Evolutionary conservation across 2,329 filamentous ascomycete genomes (phyloP).

Genomic region (Neofusicoccum laricinum): DNA sequence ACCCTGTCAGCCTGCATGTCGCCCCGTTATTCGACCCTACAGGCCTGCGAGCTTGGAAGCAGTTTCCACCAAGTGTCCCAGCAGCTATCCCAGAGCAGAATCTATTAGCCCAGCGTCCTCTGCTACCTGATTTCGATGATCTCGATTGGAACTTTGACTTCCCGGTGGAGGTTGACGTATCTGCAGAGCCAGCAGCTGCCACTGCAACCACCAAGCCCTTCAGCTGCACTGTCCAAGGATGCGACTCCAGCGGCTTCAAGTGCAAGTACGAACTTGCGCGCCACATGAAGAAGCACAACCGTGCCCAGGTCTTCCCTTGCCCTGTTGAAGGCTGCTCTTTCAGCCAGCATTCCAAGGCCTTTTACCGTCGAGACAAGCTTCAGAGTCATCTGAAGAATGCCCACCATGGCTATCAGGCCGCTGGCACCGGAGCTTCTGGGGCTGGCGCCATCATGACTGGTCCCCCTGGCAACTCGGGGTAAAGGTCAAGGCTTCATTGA

Average conservation of each 20-base stretch:
- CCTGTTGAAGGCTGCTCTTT: conserved; percentile 16
- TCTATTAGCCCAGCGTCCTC: too few relatives aligned
- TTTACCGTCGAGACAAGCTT: background rate
- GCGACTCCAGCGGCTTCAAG: conserved; percentile 21
- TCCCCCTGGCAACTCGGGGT: too few relatives aligned
- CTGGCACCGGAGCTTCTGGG: background rate
- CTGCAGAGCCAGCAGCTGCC: too few relatives aligned
- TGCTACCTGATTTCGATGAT: too few relatives aligned
- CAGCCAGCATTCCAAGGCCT: background rate
- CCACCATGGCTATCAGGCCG: background rate
- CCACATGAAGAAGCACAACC: conserved; percentile 23
- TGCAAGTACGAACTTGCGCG: conserved; percentile 23
- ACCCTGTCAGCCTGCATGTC: too few relatives aligned
- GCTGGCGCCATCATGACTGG: background rate
- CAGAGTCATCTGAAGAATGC: background rate
- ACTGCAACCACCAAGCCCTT: background rate
- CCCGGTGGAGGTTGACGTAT: too few relatives aligned
- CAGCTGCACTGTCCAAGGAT: conserved; percentile 20
- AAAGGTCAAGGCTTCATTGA: too few relatives aligned
- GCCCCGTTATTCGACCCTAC: too few relatives aligned
- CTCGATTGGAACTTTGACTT: too few relatives aligned
- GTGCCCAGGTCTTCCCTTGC: conserved; percentile 13
- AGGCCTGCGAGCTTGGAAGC: too few relatives aligned
- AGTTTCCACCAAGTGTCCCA: too few relatives aligned
- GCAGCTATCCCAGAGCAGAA: too few relatives aligned